Base-by-base conservation (phyloP, 2,329 filamentous ascomycete genomes). In the Fusarium beomiforme region DNA sequence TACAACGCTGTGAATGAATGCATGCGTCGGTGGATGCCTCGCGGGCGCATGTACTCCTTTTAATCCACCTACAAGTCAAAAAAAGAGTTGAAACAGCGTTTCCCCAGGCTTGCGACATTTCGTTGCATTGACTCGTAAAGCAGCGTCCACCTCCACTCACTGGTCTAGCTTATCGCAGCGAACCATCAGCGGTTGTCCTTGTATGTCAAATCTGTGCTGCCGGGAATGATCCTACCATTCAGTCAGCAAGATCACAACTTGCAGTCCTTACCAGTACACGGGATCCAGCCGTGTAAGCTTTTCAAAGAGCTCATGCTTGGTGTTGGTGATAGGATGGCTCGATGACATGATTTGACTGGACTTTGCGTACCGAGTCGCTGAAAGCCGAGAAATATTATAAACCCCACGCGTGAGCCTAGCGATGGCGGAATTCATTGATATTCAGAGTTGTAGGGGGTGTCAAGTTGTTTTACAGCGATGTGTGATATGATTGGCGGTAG, bases 391-490 rank as follows among this genome's bases (percentile, higher is more conserved):
- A 21, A 29, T 26, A n/a, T 56, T 61, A 47, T 66, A 21, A 44
- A 36, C 26, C 55, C 51, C 43, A 29, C 31, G 16, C 42, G 21
- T 50, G 44, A 47, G 31, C 47, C 51, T 49, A 65, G 21, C 16
- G 39, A 69, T 47, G 36, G 55, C 33, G 69, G 59, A 55, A 56
- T 65, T 56, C 50, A 68, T 65, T 46, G 51, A 36, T 46, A 60
- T 67, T 57, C 56, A 64, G 42, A 50, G 72, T 72, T 74, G 69
- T 70, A 72, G 68, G 70, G 69, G 73, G 67, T 63, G 70, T 75
- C 64, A 75, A 68, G 67, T 73, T 73, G 67, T 78, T 80, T 67
- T 78, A 81, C 79, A 78, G 75, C 74, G 73, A 62, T 76, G 56
- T 66, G 69, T 36, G 70, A 74, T 69, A 66, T 67, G 70, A 64